Conservation (phyloP, 2,329 filamentous ascomycete species). For the Penicillium freii region DNA sequence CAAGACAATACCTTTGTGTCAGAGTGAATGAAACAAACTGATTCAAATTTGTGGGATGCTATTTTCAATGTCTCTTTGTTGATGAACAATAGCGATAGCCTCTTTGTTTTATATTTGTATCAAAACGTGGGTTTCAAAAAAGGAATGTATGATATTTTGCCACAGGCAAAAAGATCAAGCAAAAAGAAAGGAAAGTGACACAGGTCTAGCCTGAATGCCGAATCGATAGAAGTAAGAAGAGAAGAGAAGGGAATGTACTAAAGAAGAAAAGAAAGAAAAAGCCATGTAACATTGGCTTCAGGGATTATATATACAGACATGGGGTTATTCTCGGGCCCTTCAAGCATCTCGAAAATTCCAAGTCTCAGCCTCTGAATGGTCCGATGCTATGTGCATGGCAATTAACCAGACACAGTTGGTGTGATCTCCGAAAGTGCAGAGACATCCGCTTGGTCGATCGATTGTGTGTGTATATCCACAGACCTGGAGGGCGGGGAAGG, state of each 20-base stretch:
- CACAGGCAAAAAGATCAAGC: slow-evolving; percentile 34
- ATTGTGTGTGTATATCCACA: slow-evolving; percentile 2
- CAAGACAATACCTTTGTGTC: slow-evolving; percentile 30
- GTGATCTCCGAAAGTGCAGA: not conserved
- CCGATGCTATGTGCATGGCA: slow-evolving; percentile 9
- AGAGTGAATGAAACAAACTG: slow-evolving; percentile 12
- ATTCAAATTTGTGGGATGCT: not conserved
- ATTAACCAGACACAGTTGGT: slow-evolving; percentile 23
- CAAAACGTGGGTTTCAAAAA: slow-evolving; percentile 10
- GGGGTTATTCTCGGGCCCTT: slow-evolving; percentile 5
- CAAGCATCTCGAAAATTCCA: not conserved
- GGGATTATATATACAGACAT: slow-evolving; percentile 24
- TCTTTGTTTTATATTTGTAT: slow-evolving; percentile 1
- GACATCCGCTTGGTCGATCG: not conserved
- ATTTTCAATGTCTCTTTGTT: slow-evolving; percentile 1
- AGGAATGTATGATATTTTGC: slow-evolving; percentile 34
- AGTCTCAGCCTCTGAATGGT: slow-evolving; percentile 8
- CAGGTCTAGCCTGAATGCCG: slow-evolving; percentile 39
- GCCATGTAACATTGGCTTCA: slow-evolving; percentile 15
- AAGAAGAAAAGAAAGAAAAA: slow-evolving; percentile 17
- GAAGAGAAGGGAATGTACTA: slow-evolving; percentile 24
- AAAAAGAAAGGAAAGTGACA: slow-evolving; percentile 31
- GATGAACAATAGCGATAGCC: not conserved
- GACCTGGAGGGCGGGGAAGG: slow-evolving; percentile 7
- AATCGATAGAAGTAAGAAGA: slow-evolving; percentile 22